Evolutionary conservation across 1,284 basidiomycete genomes (phyloP).

Genomic region (Boletellus sp.): DNA sequence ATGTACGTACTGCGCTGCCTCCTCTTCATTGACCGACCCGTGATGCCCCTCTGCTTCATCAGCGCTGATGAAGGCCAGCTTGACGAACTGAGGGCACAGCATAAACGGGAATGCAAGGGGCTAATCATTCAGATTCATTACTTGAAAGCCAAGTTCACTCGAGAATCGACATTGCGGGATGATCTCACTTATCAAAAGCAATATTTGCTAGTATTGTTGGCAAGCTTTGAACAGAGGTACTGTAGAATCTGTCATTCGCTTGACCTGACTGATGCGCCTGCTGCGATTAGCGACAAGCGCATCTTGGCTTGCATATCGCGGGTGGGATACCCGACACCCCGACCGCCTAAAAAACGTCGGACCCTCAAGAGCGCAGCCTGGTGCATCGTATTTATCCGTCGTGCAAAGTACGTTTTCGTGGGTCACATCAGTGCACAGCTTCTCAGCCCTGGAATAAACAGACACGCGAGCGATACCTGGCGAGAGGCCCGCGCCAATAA

Average conservation of each 20-base stretch:
- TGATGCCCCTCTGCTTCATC: background rate
- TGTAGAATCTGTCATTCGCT: conserved; percentile 16
- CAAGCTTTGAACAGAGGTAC: conserved; percentile 72
- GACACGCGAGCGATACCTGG: conserved; percentile 60
- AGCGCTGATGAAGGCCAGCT: conserved; percentile 52
- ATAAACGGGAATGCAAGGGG: conserved; percentile 85
- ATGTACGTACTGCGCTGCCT: conserved; percentile 42
- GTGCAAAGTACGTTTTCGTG: conserved; percentile 54
- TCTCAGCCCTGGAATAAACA: conserved; percentile 27
- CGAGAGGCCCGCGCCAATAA: conserved; percentile 56
- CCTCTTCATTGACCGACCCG: background rate
- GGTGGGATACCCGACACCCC: conserved; percentile 55
- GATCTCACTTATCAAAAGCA: conserved; percentile 85
- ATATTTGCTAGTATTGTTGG: conserved; percentile 65
- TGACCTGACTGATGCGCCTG: conserved; percentile 1
- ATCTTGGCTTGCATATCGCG: conserved; percentile 76
- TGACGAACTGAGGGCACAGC: conserved; percentile 56
- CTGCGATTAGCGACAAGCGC: conserved; percentile 61
- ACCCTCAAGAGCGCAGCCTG: conserved; percentile 59
- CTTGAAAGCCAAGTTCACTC: conserved; percentile 85
- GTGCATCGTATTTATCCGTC: conserved; percentile 62
- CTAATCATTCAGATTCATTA: conserved; percentile 87
- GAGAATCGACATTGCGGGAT: conserved; percentile 80
- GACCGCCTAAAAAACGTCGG: conserved; percentile 38
- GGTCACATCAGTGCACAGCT: background rate